phyloP scores from a whole-genome alignment of 805 yeast genomes.

The Wickerhamomyces alni region DNA sequence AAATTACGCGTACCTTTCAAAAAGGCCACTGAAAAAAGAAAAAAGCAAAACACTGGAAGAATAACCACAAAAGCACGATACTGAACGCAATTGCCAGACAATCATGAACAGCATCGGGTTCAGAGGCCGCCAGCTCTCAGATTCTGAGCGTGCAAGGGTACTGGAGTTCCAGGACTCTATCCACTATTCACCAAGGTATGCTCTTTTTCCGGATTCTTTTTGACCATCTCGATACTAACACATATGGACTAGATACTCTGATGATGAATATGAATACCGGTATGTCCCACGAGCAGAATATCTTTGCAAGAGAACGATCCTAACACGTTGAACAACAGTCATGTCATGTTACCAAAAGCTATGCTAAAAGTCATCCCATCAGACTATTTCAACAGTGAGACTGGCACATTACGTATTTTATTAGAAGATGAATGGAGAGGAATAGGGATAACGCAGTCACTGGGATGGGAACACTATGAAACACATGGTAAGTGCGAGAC shows the following conservation, averaged over 20 bases:
- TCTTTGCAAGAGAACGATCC: too few relatives aligned
- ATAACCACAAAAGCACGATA: neutral
- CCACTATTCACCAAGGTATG: conserved; percentile 78
- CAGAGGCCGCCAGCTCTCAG: conserved; percentile 68
- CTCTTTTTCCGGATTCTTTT: too few relatives aligned
- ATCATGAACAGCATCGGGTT: conserved; percentile 12
- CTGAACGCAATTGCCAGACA: too few relatives aligned
- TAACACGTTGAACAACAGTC: conserved; percentile 55
- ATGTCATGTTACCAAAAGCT: conserved; percentile 93
- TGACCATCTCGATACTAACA: too few relatives aligned
- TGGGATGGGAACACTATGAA: conserved; percentile 98
- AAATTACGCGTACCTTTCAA: conserved; percentile 1
- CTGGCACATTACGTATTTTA: conserved; percentile 87
- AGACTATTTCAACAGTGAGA: conserved; percentile 88
- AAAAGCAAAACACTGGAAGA: neutral
- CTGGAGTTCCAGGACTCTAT: conserved; percentile 90
- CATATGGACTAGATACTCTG: conserved; percentile 85
- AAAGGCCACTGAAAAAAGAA: conserved; percentile 2
- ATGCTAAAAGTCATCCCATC: conserved; percentile 92
- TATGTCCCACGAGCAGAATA: too few relatives aligned
- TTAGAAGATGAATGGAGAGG: conserved; percentile 99
- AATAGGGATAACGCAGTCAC: conserved; percentile 90
- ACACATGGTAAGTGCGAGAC: conserved; percentile 50
- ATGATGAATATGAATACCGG: conserved; percentile 83
- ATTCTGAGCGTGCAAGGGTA: conserved; percentile 77